Base-by-base conservation (phyloP, 768 basidiomycete species). In the Multifurca ochricompacta region DNA sequence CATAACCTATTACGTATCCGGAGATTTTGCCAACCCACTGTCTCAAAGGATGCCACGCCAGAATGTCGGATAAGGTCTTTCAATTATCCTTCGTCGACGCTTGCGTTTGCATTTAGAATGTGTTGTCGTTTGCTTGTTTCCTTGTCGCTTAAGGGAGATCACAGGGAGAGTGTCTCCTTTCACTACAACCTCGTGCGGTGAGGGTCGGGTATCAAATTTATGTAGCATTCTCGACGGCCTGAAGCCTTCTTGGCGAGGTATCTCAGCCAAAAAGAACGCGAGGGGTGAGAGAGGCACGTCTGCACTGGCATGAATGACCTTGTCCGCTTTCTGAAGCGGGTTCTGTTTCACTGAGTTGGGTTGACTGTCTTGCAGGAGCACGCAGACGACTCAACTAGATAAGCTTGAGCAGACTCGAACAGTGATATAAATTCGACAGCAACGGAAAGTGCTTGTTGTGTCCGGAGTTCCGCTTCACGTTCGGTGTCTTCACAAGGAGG, bases 1-100 rank as follows among this genome's bases (percentile, higher is more conserved):
- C 48, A 52, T 65, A 69, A 10, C 69, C 68, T 58, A 66, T 56
- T 10, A 66, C 67, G 50, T 70, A 70, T 2, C 68, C 69, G 16
- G 47, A 32, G 37, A 57, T 60, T 58, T 64, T 66, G 21, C 65
- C 65, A 6, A 66, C 66, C 63, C 64, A 60, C 34, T 60, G 62
- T 27, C 46, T 53, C 43, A 56, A 34, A 3, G 67, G 66, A 36
- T 67, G 49, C 62, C 65, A 69, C 67, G 49, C 62, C 65, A 69
- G 59, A 69, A 69, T 5, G 59, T 34, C 14, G 66, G 59, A 48
- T 60, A 51, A 32, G 58, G 60, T 37, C 40, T 43, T 11, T 49
- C 49, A 16, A 47, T 32, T 21, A 25, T 34, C 62, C 51, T 42
- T 32, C 50, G 46, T 48, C 52, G 47, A 48, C 51, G 41, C 21